These are phyloP conservation scores for Nicotiana knightiana DNA, from an alignment of 257 asterid species.

Conservation along the genomic window DNA sequence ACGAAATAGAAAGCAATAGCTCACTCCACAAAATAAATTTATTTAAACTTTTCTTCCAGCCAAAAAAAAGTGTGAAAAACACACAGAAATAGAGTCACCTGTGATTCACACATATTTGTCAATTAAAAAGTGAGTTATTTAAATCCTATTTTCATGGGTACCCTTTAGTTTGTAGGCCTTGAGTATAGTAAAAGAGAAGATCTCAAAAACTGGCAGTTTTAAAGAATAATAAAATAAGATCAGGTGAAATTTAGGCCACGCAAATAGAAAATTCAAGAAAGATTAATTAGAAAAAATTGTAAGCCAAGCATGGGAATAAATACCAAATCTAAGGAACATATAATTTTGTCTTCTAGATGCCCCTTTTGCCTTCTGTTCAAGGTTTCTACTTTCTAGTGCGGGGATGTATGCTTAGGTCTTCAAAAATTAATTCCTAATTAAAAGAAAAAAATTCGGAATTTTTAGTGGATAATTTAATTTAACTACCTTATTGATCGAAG, in stretches of 20 bases:
- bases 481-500: neutral
- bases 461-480: neutral
- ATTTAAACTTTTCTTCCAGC: neutral
- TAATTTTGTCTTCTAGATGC: neutral
- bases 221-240: neutral
- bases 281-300: slow-evolving; percentile 2
- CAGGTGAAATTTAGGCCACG: slow-evolving; percentile 22
- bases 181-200: slow-evolving; percentile 52
- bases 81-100: neutral
- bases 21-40: neutral
- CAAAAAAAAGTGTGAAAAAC: neutral
- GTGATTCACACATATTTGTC: neutral
- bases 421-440: too few species aligned
- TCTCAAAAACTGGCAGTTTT: slow-evolving; percentile 8
- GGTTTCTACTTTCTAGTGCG: neutral
- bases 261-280: slow-evolving; percentile 14
- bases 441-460: neutral
- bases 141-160: neutral
- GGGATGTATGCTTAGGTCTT: neutral
- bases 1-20: neutral
- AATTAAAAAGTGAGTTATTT: neutral
- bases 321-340: neutral
- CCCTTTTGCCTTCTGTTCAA: neutral
- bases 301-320: neutral
- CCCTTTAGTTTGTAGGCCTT: slow-evolving; percentile 13